phyloP scores from a whole-genome alignment of 2,329 filamentous ascomycete species.

The Pseudocercospora eumusae region DNA sequence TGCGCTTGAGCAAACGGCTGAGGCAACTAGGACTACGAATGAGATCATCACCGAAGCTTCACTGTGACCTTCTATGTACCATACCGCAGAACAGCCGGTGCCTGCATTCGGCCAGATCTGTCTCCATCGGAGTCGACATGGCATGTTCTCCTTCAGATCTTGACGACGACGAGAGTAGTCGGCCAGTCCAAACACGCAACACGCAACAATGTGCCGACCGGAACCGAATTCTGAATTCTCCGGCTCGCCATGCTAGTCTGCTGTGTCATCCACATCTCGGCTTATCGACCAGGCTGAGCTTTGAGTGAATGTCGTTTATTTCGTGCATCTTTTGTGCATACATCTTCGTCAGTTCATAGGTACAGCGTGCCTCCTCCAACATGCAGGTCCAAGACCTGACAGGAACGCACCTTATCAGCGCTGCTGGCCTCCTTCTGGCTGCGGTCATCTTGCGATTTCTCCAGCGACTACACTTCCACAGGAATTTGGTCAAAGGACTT shows the following conservation, averaged over 20 bases:
- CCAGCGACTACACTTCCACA: slow-evolving; percentile 31
- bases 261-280: neutral
- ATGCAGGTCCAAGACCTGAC: slow-evolving; percentile 4
- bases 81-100: neutral
- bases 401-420: slow-evolving; percentile 21
- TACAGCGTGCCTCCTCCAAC: neutral
- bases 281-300: neutral
- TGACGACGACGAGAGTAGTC: too few species aligned
- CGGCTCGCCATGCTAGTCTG: neutral
- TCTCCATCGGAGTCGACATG: neutral
- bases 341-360: neutral
- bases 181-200: neutral
- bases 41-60: neutral
- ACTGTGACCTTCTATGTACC: neutral
- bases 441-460: slow-evolving; percentile 34
- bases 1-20: slow-evolving; percentile 1
- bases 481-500: slow-evolving; percentile 31
- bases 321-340: neutral
- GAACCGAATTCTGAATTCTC: neutral
- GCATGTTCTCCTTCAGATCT: too few species aligned
- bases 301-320: neutral
- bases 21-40: neutral
- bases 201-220: neutral
- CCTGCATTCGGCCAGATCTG: neutral
- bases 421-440: slow-evolving; percentile 29